These are phyloP conservation scores for Tuber melanosporum DNA, from an alignment of 495 filamentous ascomycete species.

Conservation along the genomic window DNA sequence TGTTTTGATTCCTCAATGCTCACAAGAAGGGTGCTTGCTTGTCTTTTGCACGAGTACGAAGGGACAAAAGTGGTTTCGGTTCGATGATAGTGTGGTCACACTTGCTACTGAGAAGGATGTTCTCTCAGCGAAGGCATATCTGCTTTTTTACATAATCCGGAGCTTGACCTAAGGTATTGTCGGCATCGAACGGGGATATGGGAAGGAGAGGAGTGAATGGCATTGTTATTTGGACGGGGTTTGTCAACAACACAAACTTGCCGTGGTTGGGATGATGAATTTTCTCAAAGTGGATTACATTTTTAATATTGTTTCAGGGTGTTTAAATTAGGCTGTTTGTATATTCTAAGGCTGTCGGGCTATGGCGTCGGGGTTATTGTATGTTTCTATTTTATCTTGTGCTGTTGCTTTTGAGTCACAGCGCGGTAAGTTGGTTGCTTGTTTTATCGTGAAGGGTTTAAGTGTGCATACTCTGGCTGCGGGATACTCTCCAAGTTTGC, in stretches of 20 bases:
- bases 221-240: neutral
- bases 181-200: neutral
- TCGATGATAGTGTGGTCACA: conserved; percentile 87
- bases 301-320: neutral
- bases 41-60: conserved; percentile 13
- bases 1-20: conserved; percentile 5
- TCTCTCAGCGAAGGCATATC: conserved; percentile 71
- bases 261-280: neutral
- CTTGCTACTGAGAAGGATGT: conserved; percentile 71
- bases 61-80: conserved; percentile 67
- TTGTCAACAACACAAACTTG: neutral
- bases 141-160: conserved; percentile 77
- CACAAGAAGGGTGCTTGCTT: conserved; percentile 20
- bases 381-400: neutral
- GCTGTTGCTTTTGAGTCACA: neutral
- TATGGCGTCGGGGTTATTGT: neutral
- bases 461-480: neutral
- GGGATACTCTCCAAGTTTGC: neutral
- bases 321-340: neutral
- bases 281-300: neutral
- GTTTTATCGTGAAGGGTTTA: neutral
- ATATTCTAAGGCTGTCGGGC: conserved; percentile 1
- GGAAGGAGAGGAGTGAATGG: neutral
- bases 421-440: neutral
- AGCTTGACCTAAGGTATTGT: conserved; percentile 25